phyloP scores from a whole-genome alignment of 352 stramenopile genomes.

The Ophiocytium majus region DNA sequence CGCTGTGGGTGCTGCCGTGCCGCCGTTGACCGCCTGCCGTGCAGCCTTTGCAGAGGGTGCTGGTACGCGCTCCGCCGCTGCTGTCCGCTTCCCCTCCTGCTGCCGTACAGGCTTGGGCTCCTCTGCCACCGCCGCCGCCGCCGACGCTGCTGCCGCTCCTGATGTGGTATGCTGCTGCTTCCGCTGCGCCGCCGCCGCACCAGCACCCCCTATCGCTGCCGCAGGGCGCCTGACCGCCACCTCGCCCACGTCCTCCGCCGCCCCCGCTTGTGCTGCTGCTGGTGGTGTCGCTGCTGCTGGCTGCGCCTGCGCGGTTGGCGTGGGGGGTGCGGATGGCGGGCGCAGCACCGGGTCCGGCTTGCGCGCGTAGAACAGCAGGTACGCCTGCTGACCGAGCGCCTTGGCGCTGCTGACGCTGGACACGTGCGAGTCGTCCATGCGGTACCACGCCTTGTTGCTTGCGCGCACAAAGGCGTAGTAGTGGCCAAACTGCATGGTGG shows the following conservation, averaged over 20 bases:
- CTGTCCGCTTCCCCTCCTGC: background rate
- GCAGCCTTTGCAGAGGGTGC: background rate
- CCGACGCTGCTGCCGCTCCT: background rate
- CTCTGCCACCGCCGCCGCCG: background rate
- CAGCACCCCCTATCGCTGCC: slow-evolving; percentile 11
- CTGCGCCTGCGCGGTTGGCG: background rate
- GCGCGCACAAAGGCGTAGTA: slow-evolving; percentile 83
- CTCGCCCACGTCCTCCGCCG: slow-evolving; percentile 1
- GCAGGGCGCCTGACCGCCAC: slow-evolving; percentile 1
- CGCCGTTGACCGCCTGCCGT: background rate
- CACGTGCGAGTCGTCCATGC: slow-evolving; percentile 83
- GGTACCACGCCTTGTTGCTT: slow-evolving; percentile 79
- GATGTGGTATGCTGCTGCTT: background rate
- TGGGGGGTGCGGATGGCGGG: background rate
- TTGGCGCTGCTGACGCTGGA: slow-evolving; percentile 58
- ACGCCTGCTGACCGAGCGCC: slow-evolving; percentile 77
- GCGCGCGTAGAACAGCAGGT: slow-evolving; percentile 80
- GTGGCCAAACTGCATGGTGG: slow-evolving; percentile 79
- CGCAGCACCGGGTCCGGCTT: background rate
- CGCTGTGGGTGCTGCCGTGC: background rate
- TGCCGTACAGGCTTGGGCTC: background rate
- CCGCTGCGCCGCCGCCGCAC: background rate
- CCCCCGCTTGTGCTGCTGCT: background rate
- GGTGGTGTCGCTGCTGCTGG: background rate
- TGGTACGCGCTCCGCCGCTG: background rate